Conservation (phyloP, 305 asterid genomes). For the Solanum chacoense region DNA sequence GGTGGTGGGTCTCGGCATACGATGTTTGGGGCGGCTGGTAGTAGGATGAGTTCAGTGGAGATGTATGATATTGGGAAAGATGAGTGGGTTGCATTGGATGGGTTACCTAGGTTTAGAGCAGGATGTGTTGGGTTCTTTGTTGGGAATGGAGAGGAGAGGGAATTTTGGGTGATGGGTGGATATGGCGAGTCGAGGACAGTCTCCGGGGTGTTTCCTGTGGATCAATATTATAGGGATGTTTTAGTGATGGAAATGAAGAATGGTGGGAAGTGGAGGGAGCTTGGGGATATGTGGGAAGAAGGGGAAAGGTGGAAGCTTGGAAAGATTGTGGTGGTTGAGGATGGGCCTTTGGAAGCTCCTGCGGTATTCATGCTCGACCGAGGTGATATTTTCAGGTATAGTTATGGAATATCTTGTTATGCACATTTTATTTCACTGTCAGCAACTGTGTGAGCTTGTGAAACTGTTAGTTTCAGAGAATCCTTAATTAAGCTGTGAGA, state of each 20-base stretch:
- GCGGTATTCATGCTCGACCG: slow-evolving; percentile 72
- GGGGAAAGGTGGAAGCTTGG: slow-evolving; percentile 77
- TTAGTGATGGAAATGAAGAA: slow-evolving; percentile 70
- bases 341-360: slow-evolving; percentile 26
- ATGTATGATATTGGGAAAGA: slow-evolving; percentile 70
- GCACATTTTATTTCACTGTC: neutral
- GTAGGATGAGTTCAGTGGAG: slow-evolving; percentile 92
- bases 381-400: slow-evolving; percentile 64
- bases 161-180: slow-evolving; percentile 99
- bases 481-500: neutral
- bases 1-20: slow-evolving; percentile 91
- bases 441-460: neutral
- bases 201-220: slow-evolving; percentile 80
- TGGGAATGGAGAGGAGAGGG: slow-evolving; percentile 29
- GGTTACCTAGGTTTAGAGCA: slow-evolving; percentile 87
- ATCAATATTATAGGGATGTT: slow-evolving; percentile 77
- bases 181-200: slow-evolving; percentile 79
- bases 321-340: slow-evolving; percentile 61
- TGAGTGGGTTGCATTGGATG: slow-evolving; percentile 82
- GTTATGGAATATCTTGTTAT: neutral
- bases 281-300: slow-evolving; percentile 95
- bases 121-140: slow-evolving; percentile 80
- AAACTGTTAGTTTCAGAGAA: neutral
- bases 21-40: slow-evolving; percentile 83
- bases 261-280: slow-evolving; percentile 67